phyloP scores from a whole-genome alignment of 2,329 filamentous ascomycete genomes.

The Penicillium sp. region DNA sequence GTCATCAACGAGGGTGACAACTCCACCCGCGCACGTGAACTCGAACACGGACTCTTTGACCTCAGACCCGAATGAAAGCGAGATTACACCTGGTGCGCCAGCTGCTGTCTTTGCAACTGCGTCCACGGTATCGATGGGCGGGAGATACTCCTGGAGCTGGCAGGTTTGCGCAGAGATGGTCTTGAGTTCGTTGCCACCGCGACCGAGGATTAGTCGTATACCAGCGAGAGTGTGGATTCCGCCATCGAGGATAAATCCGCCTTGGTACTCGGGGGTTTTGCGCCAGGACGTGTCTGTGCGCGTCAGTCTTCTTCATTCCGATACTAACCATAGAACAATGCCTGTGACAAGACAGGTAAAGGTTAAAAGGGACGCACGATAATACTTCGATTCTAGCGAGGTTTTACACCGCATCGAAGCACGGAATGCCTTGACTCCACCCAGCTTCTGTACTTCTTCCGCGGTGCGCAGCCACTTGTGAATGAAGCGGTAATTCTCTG shows the following conservation, averaged over 20 bases:
- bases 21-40: slow-evolving; percentile 58
- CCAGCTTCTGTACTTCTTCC: slow-evolving; percentile 52
- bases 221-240: slow-evolving; percentile 62
- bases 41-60: slow-evolving; percentile 55
- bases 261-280: slow-evolving; percentile 61
- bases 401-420: slow-evolving; percentile 53
- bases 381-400: slow-evolving; percentile 58
- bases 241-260: slow-evolving; percentile 64
- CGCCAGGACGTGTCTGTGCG: slow-evolving; percentile 58
- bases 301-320: neutral
- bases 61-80: slow-evolving; percentile 58
- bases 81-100: slow-evolving; percentile 57
- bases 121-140: slow-evolving; percentile 62
- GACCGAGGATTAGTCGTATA: slow-evolving; percentile 54
- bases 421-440: slow-evolving; percentile 57
- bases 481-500: slow-evolving; percentile 63
- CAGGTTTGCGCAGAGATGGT: slow-evolving; percentile 55
- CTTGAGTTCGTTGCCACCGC: slow-evolving; percentile 45
- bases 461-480: slow-evolving; percentile 53
- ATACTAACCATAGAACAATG: neutral
- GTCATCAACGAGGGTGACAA: slow-evolving; percentile 50
- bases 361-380: slow-evolving; percentile 38
- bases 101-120: slow-evolving; percentile 54
- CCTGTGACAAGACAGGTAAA: slow-evolving; percentile 11
- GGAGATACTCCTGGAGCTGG: slow-evolving; percentile 56